Conservation (phyloP, 306 rosid species). For the Malus asiatica region DNA sequence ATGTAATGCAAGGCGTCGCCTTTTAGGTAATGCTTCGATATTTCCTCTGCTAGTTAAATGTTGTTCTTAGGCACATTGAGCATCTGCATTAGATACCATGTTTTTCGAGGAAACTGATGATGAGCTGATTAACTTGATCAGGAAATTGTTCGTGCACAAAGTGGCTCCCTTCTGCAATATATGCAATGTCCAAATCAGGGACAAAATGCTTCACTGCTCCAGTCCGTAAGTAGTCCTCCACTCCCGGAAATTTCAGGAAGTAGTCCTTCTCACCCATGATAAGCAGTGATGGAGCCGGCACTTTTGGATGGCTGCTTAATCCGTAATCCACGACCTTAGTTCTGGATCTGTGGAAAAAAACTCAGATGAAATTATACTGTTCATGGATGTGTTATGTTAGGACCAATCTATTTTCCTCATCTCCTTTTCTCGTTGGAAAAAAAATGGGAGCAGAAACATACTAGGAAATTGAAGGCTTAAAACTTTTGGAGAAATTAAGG, state of each 20-base stretch:
- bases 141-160: constrained; percentile 55
- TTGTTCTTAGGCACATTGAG: neutral
- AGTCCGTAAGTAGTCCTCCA: constrained; percentile 32
- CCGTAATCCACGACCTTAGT: constrained; percentile 21
- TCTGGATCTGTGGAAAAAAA: neutral
- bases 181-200: constrained; percentile 38
- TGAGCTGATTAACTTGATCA: constrained; percentile 39
- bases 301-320: constrained; percentile 25
- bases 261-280: constrained; percentile 53
- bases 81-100: constrained; percentile 16
- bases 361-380: neutral
- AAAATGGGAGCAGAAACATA: too few species aligned
- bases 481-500: too few species aligned
- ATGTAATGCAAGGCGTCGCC: neutral
- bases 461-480: too few species aligned
- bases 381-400: neutral
- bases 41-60: neutral
- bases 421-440: too few species aligned
- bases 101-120: constrained; percentile 35
- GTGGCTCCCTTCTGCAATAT: constrained; percentile 35
- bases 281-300: constrained; percentile 35
- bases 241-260: constrained; percentile 21
- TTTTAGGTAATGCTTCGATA: neutral
- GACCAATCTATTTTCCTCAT: neutral
- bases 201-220: constrained; percentile 31